Conservation (phyloP, 345 rosid genomes). For the Trapa bicornis region DNA sequence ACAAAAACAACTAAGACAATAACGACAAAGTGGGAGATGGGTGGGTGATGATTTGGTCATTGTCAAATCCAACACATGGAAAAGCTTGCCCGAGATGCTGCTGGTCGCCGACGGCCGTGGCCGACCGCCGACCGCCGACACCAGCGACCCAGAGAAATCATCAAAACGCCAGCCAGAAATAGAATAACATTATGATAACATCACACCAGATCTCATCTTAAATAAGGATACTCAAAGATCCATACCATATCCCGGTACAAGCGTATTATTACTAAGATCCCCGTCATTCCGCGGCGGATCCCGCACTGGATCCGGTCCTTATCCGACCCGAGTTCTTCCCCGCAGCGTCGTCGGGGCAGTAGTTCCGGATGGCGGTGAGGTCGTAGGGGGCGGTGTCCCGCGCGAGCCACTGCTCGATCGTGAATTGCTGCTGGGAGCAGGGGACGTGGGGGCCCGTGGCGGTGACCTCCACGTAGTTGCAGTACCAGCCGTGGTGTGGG, state of each 20-base stretch:
- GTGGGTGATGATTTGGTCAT: too few relatives aligned
- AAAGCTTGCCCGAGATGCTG: neutral
- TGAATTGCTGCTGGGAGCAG: slow-evolving; percentile 46
- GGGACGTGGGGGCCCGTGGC: slow-evolving; percentile 41
- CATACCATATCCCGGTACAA: too few relatives aligned
- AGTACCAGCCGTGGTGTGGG: slow-evolving; percentile 70
- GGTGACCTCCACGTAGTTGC: slow-evolving; percentile 71
- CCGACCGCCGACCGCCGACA: too few relatives aligned
- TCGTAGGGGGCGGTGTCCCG: slow-evolving; percentile 46
- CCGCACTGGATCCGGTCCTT: neutral
- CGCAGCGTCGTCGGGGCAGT: slow-evolving; percentile 17
- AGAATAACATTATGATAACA: neutral
- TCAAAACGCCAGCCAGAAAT: neutral
- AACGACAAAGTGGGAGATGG: neutral
- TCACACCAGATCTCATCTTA: neutral
- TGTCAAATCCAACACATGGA: too few relatives aligned
- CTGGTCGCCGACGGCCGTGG: too few relatives aligned
- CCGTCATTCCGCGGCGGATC: neutral
- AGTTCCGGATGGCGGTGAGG: slow-evolving; percentile 39
- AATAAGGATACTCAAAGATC: neutral
- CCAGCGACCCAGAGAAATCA: neutral
- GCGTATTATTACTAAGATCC: too few relatives aligned
- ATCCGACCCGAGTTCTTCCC: neutral
- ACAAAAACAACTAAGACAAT: too few relatives aligned
- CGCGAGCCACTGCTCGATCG: slow-evolving; percentile 91